Percentiles rank a stretch among this genome's conserved stretches.
phyloP scores from a whole-genome alignment of 1,139 yeast genomes.

The Diutina siamensis region DNA sequence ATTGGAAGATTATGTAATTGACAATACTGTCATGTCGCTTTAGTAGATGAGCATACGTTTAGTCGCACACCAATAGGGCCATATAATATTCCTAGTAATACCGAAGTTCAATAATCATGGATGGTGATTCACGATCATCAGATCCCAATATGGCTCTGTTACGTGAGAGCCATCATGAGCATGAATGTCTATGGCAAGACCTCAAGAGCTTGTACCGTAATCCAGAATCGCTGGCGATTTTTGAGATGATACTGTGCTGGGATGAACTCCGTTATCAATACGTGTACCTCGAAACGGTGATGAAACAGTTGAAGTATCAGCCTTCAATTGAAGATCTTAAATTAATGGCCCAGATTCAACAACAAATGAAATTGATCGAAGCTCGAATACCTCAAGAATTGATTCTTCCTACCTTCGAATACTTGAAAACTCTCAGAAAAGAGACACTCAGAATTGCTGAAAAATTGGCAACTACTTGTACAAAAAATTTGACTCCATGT shows the following conservation, averaged over 20 bases:
- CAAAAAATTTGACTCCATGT: too few species aligned
- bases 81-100: too few species aligned
- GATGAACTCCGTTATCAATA: slow-evolving; percentile 4
- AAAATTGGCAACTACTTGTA: too few species aligned
- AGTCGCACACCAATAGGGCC: too few species aligned
- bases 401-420: neutral
- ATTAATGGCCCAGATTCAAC: neutral
- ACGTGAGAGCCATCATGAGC: neutral
- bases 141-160: too few species aligned
- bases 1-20: neutral
- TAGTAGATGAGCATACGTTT: too few species aligned
- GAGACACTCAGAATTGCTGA: too few species aligned
- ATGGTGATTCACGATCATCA: too few species aligned
- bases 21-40: too few species aligned
- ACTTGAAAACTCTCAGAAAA: too few species aligned
- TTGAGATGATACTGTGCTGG: neutral
- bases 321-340: neutral
- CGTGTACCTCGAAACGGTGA: neutral
- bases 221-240: neutral
- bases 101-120: too few species aligned
- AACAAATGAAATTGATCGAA: neutral
- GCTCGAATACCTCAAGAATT: neutral
- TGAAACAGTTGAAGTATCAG: neutral
- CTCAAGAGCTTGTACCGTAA: neutral
- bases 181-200: neutral